phyloP scores from a whole-genome alignment of 108 stramenopile genomes.

The Mediolabrus comicus region DNA sequence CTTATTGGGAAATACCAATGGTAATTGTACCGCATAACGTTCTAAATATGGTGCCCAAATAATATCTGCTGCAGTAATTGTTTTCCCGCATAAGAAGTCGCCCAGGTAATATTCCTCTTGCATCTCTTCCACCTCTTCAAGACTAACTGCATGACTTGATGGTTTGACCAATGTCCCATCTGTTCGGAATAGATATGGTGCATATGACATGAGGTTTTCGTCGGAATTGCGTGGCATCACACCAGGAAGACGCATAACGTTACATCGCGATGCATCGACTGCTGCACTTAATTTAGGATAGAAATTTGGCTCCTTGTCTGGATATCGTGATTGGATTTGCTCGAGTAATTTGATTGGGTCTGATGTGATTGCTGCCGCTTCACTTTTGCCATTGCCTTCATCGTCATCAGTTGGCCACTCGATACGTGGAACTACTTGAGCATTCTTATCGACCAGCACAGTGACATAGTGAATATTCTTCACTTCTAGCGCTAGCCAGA shows the following conservation, averaged over 20 bases:
- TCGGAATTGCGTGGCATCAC: constrained; percentile 37
- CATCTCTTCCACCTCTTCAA: constrained; percentile 43
- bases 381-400: neutral
- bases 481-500: constrained; percentile 34
- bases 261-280: constrained; percentile 20
- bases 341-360: constrained; percentile 40
- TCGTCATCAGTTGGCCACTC: constrained; percentile 9
- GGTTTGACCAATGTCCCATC: constrained; percentile 14
- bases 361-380: neutral
- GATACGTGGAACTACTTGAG: constrained; percentile 4
- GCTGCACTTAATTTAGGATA: constrained; percentile 24
- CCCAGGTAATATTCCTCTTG: constrained; percentile 37
- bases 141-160: constrained; percentile 24
- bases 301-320: constrained; percentile 14
- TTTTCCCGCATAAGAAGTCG: constrained; percentile 19
- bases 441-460: constrained; percentile 19
- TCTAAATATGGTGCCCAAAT: constrained; percentile 44
- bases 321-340: constrained; percentile 32
- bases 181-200: constrained; percentile 16
- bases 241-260: constrained; percentile 14
- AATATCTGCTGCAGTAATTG: constrained; percentile 34
- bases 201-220: neutral
- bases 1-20: constrained; percentile 12
- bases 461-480: constrained; percentile 33
- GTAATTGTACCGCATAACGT: constrained; percentile 43